phyloP scores from a whole-genome alignment of 441 rosid genomes.

The Pelargonium australe region DNA sequence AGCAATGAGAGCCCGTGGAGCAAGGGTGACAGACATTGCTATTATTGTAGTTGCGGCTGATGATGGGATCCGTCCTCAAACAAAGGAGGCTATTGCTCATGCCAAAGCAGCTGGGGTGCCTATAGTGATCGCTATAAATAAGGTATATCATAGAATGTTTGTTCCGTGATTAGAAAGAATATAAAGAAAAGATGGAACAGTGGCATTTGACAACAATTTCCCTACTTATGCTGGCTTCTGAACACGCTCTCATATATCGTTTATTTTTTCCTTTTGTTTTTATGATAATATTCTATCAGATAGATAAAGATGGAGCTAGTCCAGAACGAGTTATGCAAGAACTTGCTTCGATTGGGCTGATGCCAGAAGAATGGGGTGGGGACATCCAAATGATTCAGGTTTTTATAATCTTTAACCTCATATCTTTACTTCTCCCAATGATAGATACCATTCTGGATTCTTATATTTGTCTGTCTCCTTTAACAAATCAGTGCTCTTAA shows the following conservation, averaged over 20 bases:
- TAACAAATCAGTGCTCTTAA: conserved; percentile 93
- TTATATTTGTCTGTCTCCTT: conserved; percentile 21
- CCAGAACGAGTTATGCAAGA: conserved; percentile 96
- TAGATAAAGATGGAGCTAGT: conserved; percentile 95
- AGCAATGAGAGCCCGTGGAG: conserved; percentile 99
- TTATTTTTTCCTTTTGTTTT: not conserved
- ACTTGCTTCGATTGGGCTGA: conserved; percentile 86
- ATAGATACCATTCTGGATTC: conserved; percentile 18
- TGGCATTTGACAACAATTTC: not conserved
- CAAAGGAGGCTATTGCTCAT: conserved; percentile 95
- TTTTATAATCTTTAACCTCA: conserved; percentile 16
- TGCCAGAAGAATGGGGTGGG: conserved; percentile 99
- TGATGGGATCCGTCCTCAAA: conserved; percentile 98
- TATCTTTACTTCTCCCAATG: conserved; percentile 19
- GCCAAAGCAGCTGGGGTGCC: conserved; percentile 97
- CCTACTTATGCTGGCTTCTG: not conserved
- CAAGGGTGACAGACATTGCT: conserved; percentile 91
- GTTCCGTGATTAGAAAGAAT: not conserved
- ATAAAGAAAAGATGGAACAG: too few relatives aligned
- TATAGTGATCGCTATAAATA: conserved; percentile 80
- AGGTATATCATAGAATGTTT: conserved; percentile 38
- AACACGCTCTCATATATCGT: not conserved
- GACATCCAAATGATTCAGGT: conserved; percentile 97
- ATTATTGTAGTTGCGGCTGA: conserved; percentile 96
- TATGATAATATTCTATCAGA: conserved; percentile 33